Base-by-base conservation (phyloP, 768 basidiomycete genomes). In the Boletellus ananas region DNA sequence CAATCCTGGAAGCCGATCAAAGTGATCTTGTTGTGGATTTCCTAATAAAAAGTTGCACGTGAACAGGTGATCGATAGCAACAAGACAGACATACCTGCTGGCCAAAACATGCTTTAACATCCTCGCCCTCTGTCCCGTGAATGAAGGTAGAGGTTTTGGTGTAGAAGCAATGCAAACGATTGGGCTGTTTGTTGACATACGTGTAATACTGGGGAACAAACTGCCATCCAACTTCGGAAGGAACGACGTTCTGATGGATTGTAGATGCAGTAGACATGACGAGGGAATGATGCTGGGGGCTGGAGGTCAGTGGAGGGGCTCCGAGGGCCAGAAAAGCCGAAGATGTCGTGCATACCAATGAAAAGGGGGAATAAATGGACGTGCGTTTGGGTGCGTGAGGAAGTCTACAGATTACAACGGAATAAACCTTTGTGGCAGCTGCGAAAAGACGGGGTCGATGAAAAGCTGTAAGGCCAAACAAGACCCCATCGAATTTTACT, bases 151-250 rank as follows among this genome's bases (percentile, higher is more conserved):
- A 96, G 64, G 81, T 82, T 83, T 97, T 97, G 69, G 87, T 96
- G 79, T 98, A 98, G 77, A 98, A 98, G 74, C 93, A 94, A 74
- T 99, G 96, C 61, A 98, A 82, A 71, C 93, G 89, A 73, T 89
- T 78, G 64, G 95, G 95, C 55, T 94, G 85, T 75, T 96, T 94
- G 83, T 98, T 96, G 70, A 99, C 88, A 78, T 90, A 95, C 62
- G 90, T 95, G 76, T 99, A 99, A 76, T 98, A 98, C 73, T 99
- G 94, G 43, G 93, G 92, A 60, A 96, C 94, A 75, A 97, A 97
- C 74, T 97, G 94, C 93, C 94, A 97, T 73, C 94, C 94, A 67
- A 97, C 94, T 76, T 96, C 92, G 61, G 86, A 91, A 71, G 89
- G 89, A 76, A 86, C 75, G 76, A 90, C 84, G 66, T 77, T 79